Evolutionary conservation across 202 grass and related monocot species (phyloP).

Genomic region (Schoenoplectus triqueter): DNA sequence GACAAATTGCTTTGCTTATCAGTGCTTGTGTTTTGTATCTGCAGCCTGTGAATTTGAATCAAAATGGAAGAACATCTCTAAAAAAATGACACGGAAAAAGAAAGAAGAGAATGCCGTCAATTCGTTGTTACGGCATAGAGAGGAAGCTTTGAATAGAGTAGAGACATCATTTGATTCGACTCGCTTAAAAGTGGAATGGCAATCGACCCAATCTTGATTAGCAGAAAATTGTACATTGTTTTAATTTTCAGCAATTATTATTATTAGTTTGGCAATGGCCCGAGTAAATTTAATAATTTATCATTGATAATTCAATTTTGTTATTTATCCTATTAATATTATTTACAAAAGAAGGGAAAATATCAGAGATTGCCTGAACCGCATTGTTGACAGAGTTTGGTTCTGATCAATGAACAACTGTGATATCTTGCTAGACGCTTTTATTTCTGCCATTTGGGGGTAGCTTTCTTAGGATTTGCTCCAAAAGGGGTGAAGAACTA

Average conservation of each 20-base stretch:
- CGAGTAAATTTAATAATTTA: not conserved
- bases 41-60: conserved; percentile 76
- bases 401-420: not conserved
- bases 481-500: not conserved
- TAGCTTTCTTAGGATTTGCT: not conserved
- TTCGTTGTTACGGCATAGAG: conserved; percentile 60
- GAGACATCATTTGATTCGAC: conserved; percentile 51
- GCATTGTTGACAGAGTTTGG: not conserved
- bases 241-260: not conserved
- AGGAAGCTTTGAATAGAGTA: conserved; percentile 59
- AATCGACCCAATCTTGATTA: conserved; percentile 43
- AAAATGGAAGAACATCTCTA: conserved; percentile 75
- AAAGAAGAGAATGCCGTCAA: conserved; percentile 45
- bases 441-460: not conserved
- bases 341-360: not conserved
- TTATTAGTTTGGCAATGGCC: conserved; percentile 18
- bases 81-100: conserved; percentile 62
- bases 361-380: not conserved
- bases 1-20: conserved; percentile 28
- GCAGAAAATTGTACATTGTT: not conserved
- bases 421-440: not conserved
- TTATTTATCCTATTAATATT: conserved; percentile 17
- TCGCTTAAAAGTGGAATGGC: conserved; percentile 63
- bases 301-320: conserved; percentile 1
- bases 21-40: conserved; percentile 16